Conservation (phyloP, 192 early-diverging fungal species). For the Podila horticola region DNA sequence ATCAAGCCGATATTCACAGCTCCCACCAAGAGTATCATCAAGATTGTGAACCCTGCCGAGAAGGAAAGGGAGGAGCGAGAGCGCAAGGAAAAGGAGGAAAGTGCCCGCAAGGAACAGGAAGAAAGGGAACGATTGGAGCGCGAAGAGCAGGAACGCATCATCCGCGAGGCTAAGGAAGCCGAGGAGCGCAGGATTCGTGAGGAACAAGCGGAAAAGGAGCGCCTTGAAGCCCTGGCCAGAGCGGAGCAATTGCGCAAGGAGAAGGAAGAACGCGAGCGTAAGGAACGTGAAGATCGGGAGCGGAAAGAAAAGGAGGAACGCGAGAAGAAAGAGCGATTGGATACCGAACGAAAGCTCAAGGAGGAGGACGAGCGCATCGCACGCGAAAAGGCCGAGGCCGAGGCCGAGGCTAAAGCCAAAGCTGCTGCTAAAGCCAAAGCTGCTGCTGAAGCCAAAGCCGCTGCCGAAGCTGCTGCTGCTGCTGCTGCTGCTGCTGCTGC, state of each 20-base stretch:
- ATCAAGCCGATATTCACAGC: neutral
- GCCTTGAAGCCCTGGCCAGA: neutral
- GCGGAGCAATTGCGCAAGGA: slow-evolving; percentile 19
- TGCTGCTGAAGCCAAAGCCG: slow-evolving; percentile 29
- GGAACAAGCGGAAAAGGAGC: slow-evolving; percentile 16
- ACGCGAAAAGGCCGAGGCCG: slow-evolving; percentile 41
- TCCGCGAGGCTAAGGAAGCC: slow-evolving; percentile 39
- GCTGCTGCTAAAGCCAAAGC: slow-evolving; percentile 24
- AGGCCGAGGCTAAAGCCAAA: slow-evolving; percentile 33
- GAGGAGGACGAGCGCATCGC: slow-evolving; percentile 40
- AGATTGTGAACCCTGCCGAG: slow-evolving; percentile 63
- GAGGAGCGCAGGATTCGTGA: slow-evolving; percentile 23
- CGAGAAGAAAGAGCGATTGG: slow-evolving; percentile 16
- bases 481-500: neutral
- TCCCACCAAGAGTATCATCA: neutral
- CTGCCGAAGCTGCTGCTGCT: slow-evolving; percentile 7
- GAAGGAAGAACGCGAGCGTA: slow-evolving; percentile 13
- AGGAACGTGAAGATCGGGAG: slow-evolving; percentile 41
- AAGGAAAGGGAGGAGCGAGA: slow-evolving; percentile 56
- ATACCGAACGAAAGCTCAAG: slow-evolving; percentile 7
- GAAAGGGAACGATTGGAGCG: slow-evolving; percentile 26
- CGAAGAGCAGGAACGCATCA: slow-evolving; percentile 41
- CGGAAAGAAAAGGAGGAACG: slow-evolving; percentile 21
- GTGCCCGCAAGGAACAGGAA: slow-evolving; percentile 24
- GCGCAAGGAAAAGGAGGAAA: slow-evolving; percentile 57